A percentile compares a stretch with the other conserved stretches of the same genome.
Conservation (phyloP, 208 protist genomes). For the Acanthamoeba lenticulata region DNA sequence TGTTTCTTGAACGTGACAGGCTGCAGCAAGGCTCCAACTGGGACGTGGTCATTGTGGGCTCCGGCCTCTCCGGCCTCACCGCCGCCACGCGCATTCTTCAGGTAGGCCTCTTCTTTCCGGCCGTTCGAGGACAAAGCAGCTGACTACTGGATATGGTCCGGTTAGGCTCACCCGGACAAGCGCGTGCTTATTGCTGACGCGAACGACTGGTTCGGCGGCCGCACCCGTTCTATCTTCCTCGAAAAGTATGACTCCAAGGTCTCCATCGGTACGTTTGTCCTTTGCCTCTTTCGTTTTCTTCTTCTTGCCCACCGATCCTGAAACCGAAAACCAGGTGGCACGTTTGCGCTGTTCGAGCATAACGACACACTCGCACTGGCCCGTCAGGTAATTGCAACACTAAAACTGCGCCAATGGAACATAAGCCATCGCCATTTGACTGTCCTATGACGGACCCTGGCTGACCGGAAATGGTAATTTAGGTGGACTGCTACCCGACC, state of each 20-base stretch:
- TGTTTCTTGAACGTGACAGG: background rate
- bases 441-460: background rate
- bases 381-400: background rate
- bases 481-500: background rate
- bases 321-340: constrained; percentile 1
- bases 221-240: background rate
- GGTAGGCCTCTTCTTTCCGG: background rate
- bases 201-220: background rate
- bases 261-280: background rate
- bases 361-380: background rate
- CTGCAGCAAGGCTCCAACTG: background rate
- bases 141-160: too few relatives aligned
- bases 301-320: background rate
- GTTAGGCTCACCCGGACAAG: background rate
- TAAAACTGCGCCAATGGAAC: too few relatives aligned
- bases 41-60: constrained; percentile 37
- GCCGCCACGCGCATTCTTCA: constrained; percentile 3
- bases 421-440: too few relatives aligned
- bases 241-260: constrained; percentile 5
- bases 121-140: background rate
- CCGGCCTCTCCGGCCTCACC: background rate
- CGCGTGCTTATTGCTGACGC: background rate
- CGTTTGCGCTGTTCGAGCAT: constrained; percentile 19
- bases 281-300: background rate
- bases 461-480: background rate